These are phyloP conservation scores for Cicer chorassanicum DNA, from an alignment of 306 rosid genomes.

Conservation along the genomic window DNA sequence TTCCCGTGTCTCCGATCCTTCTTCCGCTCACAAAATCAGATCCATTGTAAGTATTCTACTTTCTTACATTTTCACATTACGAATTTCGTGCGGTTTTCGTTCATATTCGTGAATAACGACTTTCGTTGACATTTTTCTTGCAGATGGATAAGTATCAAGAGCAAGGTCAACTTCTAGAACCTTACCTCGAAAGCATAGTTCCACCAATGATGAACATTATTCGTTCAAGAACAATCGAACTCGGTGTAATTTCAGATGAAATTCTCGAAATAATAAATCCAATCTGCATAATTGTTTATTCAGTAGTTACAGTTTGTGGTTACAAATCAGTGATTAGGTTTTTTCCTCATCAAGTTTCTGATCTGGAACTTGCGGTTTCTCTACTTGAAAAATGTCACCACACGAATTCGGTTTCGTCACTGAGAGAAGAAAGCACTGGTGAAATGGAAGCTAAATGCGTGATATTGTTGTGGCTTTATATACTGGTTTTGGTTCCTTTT, in stretches of 20 bases:
- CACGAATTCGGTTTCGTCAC: constrained; percentile 60
- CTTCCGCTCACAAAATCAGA: constrained; percentile 77
- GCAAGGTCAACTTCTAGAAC: constrained; percentile 93
- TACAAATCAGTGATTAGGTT: constrained; percentile 88
- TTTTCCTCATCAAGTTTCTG: constrained; percentile 95
- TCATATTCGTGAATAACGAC: not conserved
- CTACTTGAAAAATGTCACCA: constrained; percentile 78
- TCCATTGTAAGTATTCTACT: constrained; percentile 67
- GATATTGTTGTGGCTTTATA: constrained; percentile 88
- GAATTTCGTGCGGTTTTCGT: not conserved
- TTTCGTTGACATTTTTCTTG: not conserved
- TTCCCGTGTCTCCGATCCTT: constrained; percentile 61
- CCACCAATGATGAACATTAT: constrained; percentile 79
- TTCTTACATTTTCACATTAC: not conserved
- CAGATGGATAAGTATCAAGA: constrained; percentile 98
- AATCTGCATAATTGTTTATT: constrained; percentile 73
- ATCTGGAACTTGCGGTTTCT: constrained; percentile 91
- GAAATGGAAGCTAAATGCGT: constrained; percentile 95
- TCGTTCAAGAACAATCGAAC: constrained; percentile 70
- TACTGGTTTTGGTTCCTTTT: constrained; percentile 92
- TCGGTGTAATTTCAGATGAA: constrained; percentile 63
- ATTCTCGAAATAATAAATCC: constrained; percentile 81
- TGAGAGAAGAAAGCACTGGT: constrained; percentile 87
- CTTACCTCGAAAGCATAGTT: constrained; percentile 87
- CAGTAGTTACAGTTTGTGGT: constrained; percentile 84